Evolutionary conservation across 139 green algal genomes (phyloP).

Genomic region (Chlamydomonas sp.): DNA sequence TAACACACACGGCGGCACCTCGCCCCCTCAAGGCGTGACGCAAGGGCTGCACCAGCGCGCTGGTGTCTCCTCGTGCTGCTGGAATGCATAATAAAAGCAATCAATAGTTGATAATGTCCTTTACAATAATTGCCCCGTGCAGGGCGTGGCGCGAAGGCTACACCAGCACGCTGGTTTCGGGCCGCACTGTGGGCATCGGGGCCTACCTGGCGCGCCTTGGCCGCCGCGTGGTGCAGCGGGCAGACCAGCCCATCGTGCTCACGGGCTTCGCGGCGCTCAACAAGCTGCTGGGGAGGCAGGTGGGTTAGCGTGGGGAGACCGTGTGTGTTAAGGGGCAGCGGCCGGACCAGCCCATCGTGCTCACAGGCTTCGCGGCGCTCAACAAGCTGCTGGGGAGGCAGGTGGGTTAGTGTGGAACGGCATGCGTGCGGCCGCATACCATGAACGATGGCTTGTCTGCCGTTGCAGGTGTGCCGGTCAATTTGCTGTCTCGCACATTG

Average conservation of each 20-base stretch:
- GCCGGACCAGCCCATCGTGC: conserved; percentile 96
- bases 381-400: conserved; percentile 98
- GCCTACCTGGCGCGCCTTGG: conserved; percentile 97
- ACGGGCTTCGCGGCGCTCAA: conserved; percentile 98
- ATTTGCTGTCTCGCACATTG: too few species aligned
- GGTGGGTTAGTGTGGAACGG: conserved; percentile 15
- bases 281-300: conserved; percentile 94
- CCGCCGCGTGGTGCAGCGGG: conserved; percentile 87
- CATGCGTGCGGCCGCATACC: background rate
- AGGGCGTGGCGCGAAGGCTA: conserved; percentile 82
- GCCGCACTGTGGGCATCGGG: conserved; percentile 97
- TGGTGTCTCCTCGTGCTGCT: too few species aligned
- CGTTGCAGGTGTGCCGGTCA: too few species aligned
- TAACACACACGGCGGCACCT: too few species aligned
- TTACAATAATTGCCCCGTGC: too few species aligned
- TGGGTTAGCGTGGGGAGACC: background rate
- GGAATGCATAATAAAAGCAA: too few species aligned
- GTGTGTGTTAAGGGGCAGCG: conserved; percentile 79
- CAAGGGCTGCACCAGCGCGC: too few species aligned
- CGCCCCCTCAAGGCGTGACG: too few species aligned
- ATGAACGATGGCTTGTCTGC: background rate
- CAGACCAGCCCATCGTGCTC: conserved; percentile 98
- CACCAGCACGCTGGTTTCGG: conserved; percentile 93
- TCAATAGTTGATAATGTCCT: too few species aligned
- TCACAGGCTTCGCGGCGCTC: conserved; percentile 96